Evolutionary conservation across 2,329 filamentous ascomycete genomes (phyloP), one percentile per base, ranked within the genome.

Genomic region (Hawksworthiomyces lignivorus): DNA sequence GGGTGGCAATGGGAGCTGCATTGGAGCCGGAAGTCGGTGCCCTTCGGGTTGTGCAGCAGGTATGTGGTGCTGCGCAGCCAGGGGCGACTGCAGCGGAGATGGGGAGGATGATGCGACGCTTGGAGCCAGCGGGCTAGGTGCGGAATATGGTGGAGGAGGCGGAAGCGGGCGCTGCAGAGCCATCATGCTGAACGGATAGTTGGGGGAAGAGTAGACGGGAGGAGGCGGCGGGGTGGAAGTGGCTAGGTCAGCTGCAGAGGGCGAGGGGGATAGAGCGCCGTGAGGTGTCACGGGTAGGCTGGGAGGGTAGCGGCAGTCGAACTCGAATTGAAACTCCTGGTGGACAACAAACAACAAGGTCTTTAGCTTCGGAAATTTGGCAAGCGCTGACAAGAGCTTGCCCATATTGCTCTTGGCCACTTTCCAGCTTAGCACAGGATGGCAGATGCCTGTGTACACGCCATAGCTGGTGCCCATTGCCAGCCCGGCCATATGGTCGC

Each of bases 241-340:
- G n/a, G n/a, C n/a, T n/a, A n/a, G n/a, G n/a, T n/a, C n/a, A n/a
- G n/a, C n/a, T n/a, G n/a, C n/a, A n/a, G n/a, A n/a, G 7, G 29
- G 27, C 29, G 6, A 21, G 12, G 5, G 18, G 18, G 32, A 20
- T 14, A 24, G 26, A 12, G 26, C 29, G 12, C 17, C 7, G 33
- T 20, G 28, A 14, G 20, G 17, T 11, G 36, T 5, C 12, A 21
- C 5, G 11, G 24, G 24, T 27, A 36, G 17, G 12, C 37, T 24
- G 11, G 27, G 24, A 41, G 49, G 55, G 38, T 54, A 56, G 7
- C 55, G 52, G 15, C 55, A 56, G 45, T 62, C 57, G 31, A 64
- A 63, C 45, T 65, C 66, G 48, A 70, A 69, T 21, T 67, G 64
- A 33, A 68, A 69, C 40, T 68, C 67, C 47, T 71, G 68, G 47